phyloP scores from a whole-genome alignment of 495 filamentous ascomycete genomes.

The Neurospora sublineolata region DNA sequence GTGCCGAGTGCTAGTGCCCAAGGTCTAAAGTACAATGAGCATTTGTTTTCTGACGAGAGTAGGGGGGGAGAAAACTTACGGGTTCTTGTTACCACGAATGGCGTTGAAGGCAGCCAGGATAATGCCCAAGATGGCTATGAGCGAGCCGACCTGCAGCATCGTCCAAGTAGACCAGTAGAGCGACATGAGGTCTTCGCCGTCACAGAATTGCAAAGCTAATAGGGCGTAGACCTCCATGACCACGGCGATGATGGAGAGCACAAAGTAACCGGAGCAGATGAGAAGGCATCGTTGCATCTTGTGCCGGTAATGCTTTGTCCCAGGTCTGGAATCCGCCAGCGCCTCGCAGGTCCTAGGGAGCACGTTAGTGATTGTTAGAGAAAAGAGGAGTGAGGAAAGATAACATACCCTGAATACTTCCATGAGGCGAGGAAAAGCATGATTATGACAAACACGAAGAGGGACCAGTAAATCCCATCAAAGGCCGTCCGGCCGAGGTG shows the following conservation, averaged over 20 bases:
- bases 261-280: constrained; percentile 22
- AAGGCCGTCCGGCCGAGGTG: constrained; percentile 28
- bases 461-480: constrained; percentile 35
- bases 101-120: constrained; percentile 28
- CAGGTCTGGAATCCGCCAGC: background rate
- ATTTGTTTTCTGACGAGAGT: background rate
- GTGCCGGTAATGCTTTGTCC: constrained; percentile 3
- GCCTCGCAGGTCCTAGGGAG: background rate
- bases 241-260: constrained; percentile 21
- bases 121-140: constrained; percentile 39
- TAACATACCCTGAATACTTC: constrained; percentile 30
- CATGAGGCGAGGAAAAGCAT: constrained; percentile 29
- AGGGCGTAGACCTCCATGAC: constrained; percentile 33
- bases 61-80: constrained; percentile 15
- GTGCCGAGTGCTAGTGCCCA: constrained; percentile 40
- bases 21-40: constrained; percentile 12
- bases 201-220: constrained; percentile 35
- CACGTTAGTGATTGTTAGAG: background rate
- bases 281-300: constrained; percentile 21
- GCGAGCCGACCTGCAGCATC: constrained; percentile 34
- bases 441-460: constrained; percentile 29
- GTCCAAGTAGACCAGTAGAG: constrained; percentile 40
- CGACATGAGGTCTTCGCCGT: constrained; percentile 36
- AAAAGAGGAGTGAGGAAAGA: background rate
- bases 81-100: constrained; percentile 26